Percentiles rank a stretch among this genome's conserved stretches.
Evolutionary conservation across 306 rosid genomes (phyloP).

Genomic region (Sicyos edulis): DNA sequence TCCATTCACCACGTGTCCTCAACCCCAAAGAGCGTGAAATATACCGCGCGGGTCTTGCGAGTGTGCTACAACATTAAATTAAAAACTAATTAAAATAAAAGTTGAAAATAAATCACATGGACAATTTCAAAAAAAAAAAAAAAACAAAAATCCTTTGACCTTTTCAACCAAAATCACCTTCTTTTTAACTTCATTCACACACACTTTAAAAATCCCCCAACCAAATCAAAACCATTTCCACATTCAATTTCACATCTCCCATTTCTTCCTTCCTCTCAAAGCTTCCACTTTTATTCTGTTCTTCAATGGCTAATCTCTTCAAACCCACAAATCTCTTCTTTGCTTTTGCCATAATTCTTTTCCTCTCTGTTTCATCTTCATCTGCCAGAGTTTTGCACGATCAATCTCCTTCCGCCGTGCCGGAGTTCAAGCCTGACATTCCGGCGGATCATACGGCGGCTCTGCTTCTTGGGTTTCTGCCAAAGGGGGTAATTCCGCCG

Average conservation of each 20-base stretch:
- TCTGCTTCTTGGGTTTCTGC: conserved; percentile 52
- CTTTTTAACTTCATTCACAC: neutral
- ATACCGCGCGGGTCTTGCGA: conserved; percentile 6
- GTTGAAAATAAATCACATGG: no score
- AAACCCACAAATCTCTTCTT: neutral
- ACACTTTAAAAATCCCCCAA: neutral
- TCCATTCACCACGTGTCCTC: neutral
- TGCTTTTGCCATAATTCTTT: neutral
- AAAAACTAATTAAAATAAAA: neutral
- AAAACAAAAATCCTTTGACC: neutral
- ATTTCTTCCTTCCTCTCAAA: neutral
- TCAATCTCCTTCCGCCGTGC: neutral
- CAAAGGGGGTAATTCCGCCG: conserved; percentile 45
- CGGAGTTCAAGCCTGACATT: neutral
- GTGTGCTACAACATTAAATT: neutral
- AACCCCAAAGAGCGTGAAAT: neutral
- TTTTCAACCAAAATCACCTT: conserved; percentile 1
- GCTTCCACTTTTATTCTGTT: neutral
- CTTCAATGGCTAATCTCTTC: conserved; percentile 10
- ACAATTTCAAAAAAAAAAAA: no score
- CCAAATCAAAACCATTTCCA: neutral
- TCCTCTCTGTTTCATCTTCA: neutral
- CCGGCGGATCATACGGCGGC: neutral
- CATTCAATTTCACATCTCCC: neutral
- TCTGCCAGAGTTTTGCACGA: neutral